Percentiles rank a stretch among this genome's conserved stretches.
phyloP scores from a whole-genome alignment of 495 filamentous ascomycete species.

The Xylaria curta region DNA sequence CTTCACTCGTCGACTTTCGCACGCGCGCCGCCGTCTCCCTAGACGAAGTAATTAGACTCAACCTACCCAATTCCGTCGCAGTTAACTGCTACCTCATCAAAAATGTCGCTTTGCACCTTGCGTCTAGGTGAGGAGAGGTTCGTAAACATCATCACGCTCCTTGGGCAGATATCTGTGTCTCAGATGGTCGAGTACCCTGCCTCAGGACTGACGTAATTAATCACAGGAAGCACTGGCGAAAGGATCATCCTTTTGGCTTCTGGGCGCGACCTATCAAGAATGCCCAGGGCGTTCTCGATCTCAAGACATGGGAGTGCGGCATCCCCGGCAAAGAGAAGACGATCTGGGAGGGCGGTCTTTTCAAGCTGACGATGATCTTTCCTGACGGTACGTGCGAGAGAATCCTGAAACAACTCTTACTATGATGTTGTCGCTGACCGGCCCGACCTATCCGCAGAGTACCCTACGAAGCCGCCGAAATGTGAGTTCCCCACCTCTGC shows the following conservation, averaged over 20 bases:
- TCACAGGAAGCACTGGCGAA: slow-evolving; percentile 90
- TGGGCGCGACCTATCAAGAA: slow-evolving; percentile 87
- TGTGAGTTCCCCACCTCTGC: slow-evolving; percentile 62
- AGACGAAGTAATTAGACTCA: background rate
- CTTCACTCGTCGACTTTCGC: background rate
- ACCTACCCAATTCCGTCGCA: background rate
- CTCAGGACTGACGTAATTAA: slow-evolving; percentile 10
- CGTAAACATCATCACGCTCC: slow-evolving; percentile 24
- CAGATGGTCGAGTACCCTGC: background rate
- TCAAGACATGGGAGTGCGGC: slow-evolving; percentile 96
- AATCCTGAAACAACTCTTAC: background rate
- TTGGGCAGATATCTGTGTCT: background rate
- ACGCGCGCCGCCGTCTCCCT: background rate
- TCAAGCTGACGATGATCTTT: slow-evolving; percentile 91
- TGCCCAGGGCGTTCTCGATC: slow-evolving; percentile 78
- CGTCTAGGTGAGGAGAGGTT: slow-evolving; percentile 92
- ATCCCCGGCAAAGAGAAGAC: slow-evolving; percentile 96
- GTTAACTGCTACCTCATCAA: background rate
- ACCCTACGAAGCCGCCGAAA: slow-evolving; percentile 98
- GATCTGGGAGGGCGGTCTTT: slow-evolving; percentile 93
- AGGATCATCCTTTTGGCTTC: slow-evolving; percentile 97
- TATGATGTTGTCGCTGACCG: slow-evolving; percentile 34
- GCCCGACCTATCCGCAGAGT: slow-evolving; percentile 65
- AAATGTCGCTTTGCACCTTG: slow-evolving; percentile 88
- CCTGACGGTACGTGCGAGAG: slow-evolving; percentile 79